Evolutionary conservation across 1,284 basidiomycete species (phyloP), one percentile per base, ranked within the genome.

Genomic region (Naganishia albida): DNA sequence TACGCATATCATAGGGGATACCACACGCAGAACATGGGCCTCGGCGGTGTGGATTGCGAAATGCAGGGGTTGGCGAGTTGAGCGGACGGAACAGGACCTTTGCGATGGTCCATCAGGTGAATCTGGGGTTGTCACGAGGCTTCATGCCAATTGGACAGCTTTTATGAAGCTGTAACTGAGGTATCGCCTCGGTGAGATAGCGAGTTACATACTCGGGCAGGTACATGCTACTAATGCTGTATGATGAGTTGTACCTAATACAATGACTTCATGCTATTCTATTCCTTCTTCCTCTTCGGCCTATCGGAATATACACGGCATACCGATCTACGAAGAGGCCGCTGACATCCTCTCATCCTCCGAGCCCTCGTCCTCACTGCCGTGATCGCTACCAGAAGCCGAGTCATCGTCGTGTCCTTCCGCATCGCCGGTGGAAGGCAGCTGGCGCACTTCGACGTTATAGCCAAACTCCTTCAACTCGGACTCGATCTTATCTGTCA

Each of bases 391-490:
- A 7, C 57, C 57, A 10, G 57, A 60, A 8, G 13, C 34, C 15
- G 44, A 48, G 6, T 50, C 57, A 13, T 50, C 46, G 26, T 60
- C 57, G 10, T 60, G 57, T 2, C 46, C 46, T 40, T 60, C 57
- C 2, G 57, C 57, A 50, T 60, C 57, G 25, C 46, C 57, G 3
- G 48, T 26, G 3, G 57, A 49, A 15, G 77, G 77, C 64, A 79
- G 64, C 64, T 85, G 85, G 70, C 85, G 84, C 72, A 84, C 83
- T 74, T 91, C 87, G 43, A 95, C 89, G 20, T 86, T 82, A 72
- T 90, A 99, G 1, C 95, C 95, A 25, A 83, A 79, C 53, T 80
- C 79, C 42, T 78, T 80, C 64, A 98, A 81, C 18, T 85, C 85
- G 50, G 84, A 81, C 34, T 83, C 83, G 62, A 95, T 88, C 69